Percentiles rank a stretch among this genome's conserved stretches.
Conservation (phyloP, 768 basidiomycete genomes). For the Leccinellum rugosiceps region DNA sequence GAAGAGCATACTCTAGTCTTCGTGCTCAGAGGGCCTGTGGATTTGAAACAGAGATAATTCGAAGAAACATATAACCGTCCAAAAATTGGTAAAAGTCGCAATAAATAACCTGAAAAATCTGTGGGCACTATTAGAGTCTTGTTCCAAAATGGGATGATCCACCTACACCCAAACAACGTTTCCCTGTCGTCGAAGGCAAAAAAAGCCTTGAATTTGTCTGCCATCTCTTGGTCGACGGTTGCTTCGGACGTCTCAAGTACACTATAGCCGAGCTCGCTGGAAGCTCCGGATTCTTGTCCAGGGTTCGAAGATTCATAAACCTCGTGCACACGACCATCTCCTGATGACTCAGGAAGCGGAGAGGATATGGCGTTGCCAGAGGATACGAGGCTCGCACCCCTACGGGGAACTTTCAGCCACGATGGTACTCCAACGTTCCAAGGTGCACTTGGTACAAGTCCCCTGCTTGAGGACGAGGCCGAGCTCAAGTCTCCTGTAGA, state of each 20-base stretch:
- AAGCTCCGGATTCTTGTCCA: conserved; percentile 29
- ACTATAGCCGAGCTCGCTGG: conserved; percentile 71
- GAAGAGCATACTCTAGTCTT: conserved; percentile 69
- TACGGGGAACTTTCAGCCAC: conserved; percentile 59
- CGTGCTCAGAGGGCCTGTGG: conserved; percentile 70
- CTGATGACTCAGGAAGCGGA: conserved; percentile 21
- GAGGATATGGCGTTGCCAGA: conserved; percentile 25
- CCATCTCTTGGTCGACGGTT: conserved; percentile 55
- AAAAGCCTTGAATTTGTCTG: conserved; percentile 71
- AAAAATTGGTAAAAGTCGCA: conserved; percentile 82
- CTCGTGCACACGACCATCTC: conserved; percentile 49
- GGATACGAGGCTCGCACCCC: conserved; percentile 33
- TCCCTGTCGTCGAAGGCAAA: conserved; percentile 93
- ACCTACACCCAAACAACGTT: conserved; percentile 81
- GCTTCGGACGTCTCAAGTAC: conserved; percentile 74
- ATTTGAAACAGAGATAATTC: conserved; percentile 93
- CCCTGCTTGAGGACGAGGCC: conserved; percentile 38
- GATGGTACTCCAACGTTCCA: conserved; percentile 72
- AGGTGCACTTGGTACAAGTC: conserved; percentile 32
- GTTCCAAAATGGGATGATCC: neutral
- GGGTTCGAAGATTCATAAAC: conserved; percentile 39
- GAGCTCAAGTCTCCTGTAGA: conserved; percentile 46
- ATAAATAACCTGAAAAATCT: conserved; percentile 93
- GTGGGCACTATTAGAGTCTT: conserved; percentile 5
- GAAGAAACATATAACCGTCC: conserved; percentile 90